phyloP scores from a whole-genome alignment of 1,284 basidiomycete species.

The Malassezia psittaci region DNA sequence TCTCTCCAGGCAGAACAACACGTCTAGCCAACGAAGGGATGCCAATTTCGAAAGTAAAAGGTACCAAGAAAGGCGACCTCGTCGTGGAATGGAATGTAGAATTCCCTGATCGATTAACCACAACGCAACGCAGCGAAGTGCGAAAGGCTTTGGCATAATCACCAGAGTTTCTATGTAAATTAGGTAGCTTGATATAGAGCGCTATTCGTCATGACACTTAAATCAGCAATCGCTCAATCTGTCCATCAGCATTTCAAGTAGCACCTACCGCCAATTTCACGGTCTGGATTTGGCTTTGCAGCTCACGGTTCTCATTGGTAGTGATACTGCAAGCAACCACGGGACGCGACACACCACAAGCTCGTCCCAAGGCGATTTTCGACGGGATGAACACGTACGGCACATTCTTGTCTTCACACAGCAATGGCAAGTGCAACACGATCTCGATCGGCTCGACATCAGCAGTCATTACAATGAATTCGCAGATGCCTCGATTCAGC shows the following conservation, averaged over 20 bases:
- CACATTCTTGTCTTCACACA: constrained; percentile 99
- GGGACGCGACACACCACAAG: constrained; percentile 87
- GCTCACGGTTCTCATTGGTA: constrained; percentile 86
- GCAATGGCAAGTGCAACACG: constrained; percentile 84
- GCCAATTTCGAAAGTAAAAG: constrained; percentile 42
- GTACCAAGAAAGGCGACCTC: constrained; percentile 39
- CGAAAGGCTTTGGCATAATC: constrained; percentile 24
- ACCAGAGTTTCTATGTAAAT: neutral
- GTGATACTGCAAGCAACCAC: constrained; percentile 93
- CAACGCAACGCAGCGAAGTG: constrained; percentile 27
- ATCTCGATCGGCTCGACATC: constrained; percentile 88
- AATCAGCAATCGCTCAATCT: constrained; percentile 44
- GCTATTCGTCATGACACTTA: constrained; percentile 3
- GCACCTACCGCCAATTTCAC: constrained; percentile 57
- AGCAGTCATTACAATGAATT: constrained; percentile 95
- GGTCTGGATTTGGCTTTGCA: constrained; percentile 77
- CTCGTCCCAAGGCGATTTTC: constrained; percentile 87
- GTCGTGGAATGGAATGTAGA: constrained; percentile 42
- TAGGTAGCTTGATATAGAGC: neutral
- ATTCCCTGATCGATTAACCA: constrained; percentile 32
- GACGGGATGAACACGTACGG: constrained; percentile 90
- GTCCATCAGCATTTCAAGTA: neutral
- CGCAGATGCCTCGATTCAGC: constrained; percentile 93
- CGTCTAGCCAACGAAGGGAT: constrained; percentile 42
- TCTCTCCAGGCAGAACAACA: constrained; percentile 36